Percentiles rank a stretch among this genome's conserved stretches.
Conservation (phyloP, 192 early-diverging fungal species). For the Coemansia sp. region DNA sequence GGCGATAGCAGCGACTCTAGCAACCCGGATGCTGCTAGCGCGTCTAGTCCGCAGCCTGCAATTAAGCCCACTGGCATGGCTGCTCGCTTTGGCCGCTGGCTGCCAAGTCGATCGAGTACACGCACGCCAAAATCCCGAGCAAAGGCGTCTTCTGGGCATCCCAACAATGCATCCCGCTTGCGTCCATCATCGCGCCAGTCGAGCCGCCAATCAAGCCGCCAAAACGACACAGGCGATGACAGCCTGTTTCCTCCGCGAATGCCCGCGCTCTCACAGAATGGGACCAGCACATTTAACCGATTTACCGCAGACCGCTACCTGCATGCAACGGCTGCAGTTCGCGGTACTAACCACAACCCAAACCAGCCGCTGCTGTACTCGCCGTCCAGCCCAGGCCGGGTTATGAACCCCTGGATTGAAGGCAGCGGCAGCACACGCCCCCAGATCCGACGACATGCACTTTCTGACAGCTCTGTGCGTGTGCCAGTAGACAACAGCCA, state of each 20-base stretch:
- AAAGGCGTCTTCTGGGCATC: slow-evolving; percentile 15
- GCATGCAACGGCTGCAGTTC: slow-evolving; percentile 7
- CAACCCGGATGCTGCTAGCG: slow-evolving; percentile 7
- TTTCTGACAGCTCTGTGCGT: slow-evolving; percentile 32
- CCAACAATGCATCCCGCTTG: slow-evolving; percentile 32
- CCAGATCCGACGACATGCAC: slow-evolving; percentile 34
- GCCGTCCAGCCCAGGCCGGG: slow-evolving; percentile 44
- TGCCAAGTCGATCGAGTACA: slow-evolving; percentile 14
- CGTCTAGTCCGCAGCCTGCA: neutral
- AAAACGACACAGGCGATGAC: slow-evolving; percentile 26
- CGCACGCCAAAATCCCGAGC: slow-evolving; percentile 9
- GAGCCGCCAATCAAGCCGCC: slow-evolving; percentile 42
- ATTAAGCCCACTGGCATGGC: slow-evolving; percentile 37
- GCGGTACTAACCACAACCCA: slow-evolving; percentile 3
- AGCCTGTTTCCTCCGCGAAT: slow-evolving; percentile 17
- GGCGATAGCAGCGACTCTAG: slow-evolving; percentile 25
- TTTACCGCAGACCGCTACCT: slow-evolving; percentile 19
- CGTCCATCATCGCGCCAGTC: slow-evolving; percentile 53
- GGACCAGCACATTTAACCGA: slow-evolving; percentile 8
- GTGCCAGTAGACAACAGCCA: neutral
- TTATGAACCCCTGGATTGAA: slow-evolving; percentile 44
- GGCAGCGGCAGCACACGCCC: slow-evolving; percentile 1
- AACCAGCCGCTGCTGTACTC: slow-evolving; percentile 26
- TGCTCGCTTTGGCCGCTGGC: slow-evolving; percentile 34
- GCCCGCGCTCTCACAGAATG: slow-evolving; percentile 1